Evolutionary conservation across 257 asterid species (phyloP).

Genomic region (Penstemon barbatus): DNA sequence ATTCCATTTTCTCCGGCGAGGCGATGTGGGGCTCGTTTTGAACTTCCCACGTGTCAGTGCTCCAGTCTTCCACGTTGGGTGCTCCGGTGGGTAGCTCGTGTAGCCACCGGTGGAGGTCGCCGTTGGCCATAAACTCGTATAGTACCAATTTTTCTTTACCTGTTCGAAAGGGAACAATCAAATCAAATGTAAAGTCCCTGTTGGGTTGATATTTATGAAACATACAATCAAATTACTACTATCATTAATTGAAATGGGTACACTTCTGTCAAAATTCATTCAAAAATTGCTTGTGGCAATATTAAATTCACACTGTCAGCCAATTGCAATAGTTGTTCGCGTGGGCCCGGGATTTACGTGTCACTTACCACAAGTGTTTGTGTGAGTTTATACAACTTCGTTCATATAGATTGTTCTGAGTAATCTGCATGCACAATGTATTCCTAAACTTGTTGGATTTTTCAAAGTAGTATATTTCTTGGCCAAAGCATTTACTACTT

Average conservation of each 20-base stretch:
- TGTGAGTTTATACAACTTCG: too few relatives aligned
- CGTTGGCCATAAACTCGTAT: slow-evolving; percentile 85
- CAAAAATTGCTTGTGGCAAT: slow-evolving; percentile 13
- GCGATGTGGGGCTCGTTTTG: slow-evolving; percentile 38
- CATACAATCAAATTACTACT: slow-evolving; percentile 6
- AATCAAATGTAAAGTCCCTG: slow-evolving; percentile 22
- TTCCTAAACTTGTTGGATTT: neutral
- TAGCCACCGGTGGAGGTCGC: slow-evolving; percentile 92
- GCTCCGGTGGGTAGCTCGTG: slow-evolving; percentile 84
- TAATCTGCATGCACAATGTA: too few relatives aligned
- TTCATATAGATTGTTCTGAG: too few relatives aligned
- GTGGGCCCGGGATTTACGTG: too few relatives aligned
- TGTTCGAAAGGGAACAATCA: slow-evolving; percentile 29
- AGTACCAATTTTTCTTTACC: slow-evolving; percentile 84
- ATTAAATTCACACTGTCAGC: neutral
- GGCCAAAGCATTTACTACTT: neutral
- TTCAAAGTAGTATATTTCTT: neutral
- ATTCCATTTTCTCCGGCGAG: slow-evolving; percentile 64
- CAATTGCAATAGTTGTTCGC: neutral
- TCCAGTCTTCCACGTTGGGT: slow-evolving; percentile 88
- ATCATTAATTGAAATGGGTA: slow-evolving; percentile 15
- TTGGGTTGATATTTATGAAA: neutral
- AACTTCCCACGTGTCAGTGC: slow-evolving; percentile 86
- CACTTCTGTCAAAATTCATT: slow-evolving; percentile 7
- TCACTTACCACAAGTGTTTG: too few relatives aligned